phyloP scores from a whole-genome alignment of 768 basidiomycete species.

The Suillus plorans region DNA sequence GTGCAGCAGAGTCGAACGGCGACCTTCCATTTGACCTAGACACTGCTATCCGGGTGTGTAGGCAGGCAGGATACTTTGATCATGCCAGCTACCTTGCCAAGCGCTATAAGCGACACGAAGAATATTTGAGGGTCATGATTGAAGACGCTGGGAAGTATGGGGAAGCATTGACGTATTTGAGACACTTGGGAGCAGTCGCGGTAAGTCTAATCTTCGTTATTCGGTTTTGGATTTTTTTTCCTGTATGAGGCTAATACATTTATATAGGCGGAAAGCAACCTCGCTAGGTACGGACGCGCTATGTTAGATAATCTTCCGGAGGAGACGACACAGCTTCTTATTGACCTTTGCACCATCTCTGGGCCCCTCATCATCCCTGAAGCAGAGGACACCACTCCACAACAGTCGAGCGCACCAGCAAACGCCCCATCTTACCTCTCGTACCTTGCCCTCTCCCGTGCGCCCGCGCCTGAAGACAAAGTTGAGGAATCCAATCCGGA shows the following conservation, averaged over 20 bases:
- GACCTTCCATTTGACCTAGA: constrained; percentile 96
- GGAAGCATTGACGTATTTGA: constrained; percentile 81
- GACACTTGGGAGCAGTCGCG: constrained; percentile 73
- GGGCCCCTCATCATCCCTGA: constrained; percentile 46
- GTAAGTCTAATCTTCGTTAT: constrained; percentile 45
- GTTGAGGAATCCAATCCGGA: constrained; percentile 13
- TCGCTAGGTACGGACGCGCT: constrained; percentile 85
- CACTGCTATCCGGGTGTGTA: constrained; percentile 94
- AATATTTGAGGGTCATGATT: constrained; percentile 90
- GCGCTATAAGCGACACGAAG: constrained; percentile 89
- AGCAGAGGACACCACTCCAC: constrained; percentile 36
- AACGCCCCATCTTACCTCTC: constrained; percentile 68
- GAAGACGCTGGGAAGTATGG: constrained; percentile 78
- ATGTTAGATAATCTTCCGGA: constrained; percentile 80
- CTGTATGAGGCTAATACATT: background rate
- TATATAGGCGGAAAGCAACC: constrained; percentile 75
- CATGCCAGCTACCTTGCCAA: constrained; percentile 93
- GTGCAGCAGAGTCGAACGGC: constrained; percentile 33
- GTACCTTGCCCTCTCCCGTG: constrained; percentile 73
- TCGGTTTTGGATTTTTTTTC: background rate
- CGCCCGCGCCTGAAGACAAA: constrained; percentile 31
- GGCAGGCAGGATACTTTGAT: constrained; percentile 95
- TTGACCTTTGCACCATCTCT: constrained; percentile 83
- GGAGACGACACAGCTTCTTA: constrained; percentile 87
- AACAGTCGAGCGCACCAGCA: constrained; percentile 22